Evolutionary conservation across 257 asterid genomes (phyloP), one percentile per base, ranked within the genome.

Genomic region (Solanum pinnatisectum): DNA sequence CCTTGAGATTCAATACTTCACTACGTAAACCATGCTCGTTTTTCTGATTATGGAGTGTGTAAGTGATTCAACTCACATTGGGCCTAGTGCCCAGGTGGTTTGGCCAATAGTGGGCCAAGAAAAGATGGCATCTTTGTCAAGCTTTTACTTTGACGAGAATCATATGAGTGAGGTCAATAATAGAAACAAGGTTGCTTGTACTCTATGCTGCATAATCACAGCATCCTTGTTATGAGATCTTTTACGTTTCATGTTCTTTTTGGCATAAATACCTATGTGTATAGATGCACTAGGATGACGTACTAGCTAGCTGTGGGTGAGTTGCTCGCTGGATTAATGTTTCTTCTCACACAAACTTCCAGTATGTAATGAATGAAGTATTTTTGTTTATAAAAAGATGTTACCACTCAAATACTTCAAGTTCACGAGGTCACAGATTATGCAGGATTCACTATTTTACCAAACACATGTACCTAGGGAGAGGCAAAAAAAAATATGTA

Each of bases 401-500:
- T 16, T 81, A 46, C 30, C 60, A 25, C 68, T 81, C 67, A 42
- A 27, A 44, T 81, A 40, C 18, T 81, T 81, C 23, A 81, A 27
- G 85, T 46, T 20, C 68, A 46, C 16, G 5, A 27, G 67, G 15
- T 81, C 67, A 30, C 40, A 46, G 10, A 23, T 46, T 46, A 30
- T 30, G 85, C 40, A 81, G 10, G 15, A 10, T 16, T 40, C 25
- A n/a, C 25, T 3, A 40, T 27, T 20, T n/a, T 16, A 8, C 44
- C 35, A 32, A 60, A 67, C 68, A 35, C 67, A 12, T 14, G 35
- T 22, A 30, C 67, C 35, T n/a, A 44, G 84, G 25, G 88, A 42
- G 86, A 70, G 87, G 73, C 8, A 36, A 59, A 15, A 90, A 83
- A 40, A 77, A 59, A 0, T 36, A 87, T 46, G 77, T 72, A 96